Evolutionary conservation across 805 yeast genomes (phyloP).

Genomic region (Cephaloascus albidus): DNA sequence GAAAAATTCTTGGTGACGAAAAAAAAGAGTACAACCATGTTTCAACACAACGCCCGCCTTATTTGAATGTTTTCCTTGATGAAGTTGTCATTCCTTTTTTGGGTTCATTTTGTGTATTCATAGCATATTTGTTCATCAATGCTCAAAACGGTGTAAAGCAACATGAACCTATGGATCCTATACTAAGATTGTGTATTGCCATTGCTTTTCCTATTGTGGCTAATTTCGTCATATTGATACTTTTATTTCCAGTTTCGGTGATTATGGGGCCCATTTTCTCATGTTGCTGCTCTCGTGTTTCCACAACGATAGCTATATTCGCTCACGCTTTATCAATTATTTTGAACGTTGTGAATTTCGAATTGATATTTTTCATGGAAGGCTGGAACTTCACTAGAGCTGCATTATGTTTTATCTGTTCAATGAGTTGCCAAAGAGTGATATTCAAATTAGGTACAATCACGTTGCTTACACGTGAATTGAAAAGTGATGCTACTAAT

Average conservation of each 20-base stretch:
- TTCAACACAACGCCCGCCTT: constrained; percentile 5
- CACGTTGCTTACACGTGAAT: constrained; percentile 28
- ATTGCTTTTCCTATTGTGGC: constrained; percentile 38
- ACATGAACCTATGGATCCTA: constrained; percentile 41
- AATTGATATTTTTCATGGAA: constrained; percentile 28
- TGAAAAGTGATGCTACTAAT: constrained; percentile 28
- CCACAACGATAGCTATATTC: constrained; percentile 27
- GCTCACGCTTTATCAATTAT: constrained; percentile 27
- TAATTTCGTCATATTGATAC: constrained; percentile 19
- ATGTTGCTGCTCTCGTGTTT: constrained; percentile 19
- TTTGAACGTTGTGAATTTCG: constrained; percentile 21
- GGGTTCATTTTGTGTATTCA: constrained; percentile 18
- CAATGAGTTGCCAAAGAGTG: constrained; percentile 25
- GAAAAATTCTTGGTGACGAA: background rate
- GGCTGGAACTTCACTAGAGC: constrained; percentile 30
- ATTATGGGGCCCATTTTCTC: constrained; percentile 25
- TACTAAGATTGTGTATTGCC: constrained; percentile 51
- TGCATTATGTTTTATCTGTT: constrained; percentile 26
- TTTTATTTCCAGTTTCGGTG: constrained; percentile 24
- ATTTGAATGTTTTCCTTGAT: constrained; percentile 8
- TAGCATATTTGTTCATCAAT: constrained; percentile 75
- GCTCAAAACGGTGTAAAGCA: constrained; percentile 71
- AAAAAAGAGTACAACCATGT: background rate
- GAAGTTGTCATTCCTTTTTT: constrained; percentile 11
- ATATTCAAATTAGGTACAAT: constrained; percentile 21